Base-by-base conservation (phyloP, 768 basidiomycete species). In the Pisolithus sp. region DNA sequence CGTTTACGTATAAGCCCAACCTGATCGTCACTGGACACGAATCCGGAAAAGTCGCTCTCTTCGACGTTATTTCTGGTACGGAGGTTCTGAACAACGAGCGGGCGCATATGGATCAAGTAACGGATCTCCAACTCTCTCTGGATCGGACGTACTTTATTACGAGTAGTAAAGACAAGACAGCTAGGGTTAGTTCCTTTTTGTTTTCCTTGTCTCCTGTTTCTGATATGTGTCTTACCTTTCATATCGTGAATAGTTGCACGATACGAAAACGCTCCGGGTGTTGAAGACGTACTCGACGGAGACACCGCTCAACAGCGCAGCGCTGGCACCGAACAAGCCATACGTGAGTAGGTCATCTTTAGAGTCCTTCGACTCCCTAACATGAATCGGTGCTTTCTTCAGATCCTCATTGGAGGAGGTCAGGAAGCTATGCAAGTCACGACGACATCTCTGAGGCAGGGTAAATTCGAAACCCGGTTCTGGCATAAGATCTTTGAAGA, bases 401-500 rank as follows among this genome's bases (percentile, higher is more conserved):
- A 93, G 89, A 78, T 94, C 40, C 79, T 98, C 30, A 76, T 96
- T 21, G 96, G 96, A 41, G 95, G 96, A 68, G 96, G 96, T 40
- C 96, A 98, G 70, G 95, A 96, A 66, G 96, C 96, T 4, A 95
- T 93, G 92, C 84, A 75, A 62, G 96, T 98, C 47, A 97, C 96
- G 13, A 98, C 93, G 7, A 98, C 95, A 1, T 93, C 92, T 2
- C 62, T 83, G 21, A 83, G 96, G 48, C 91, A 96, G 67, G 96
- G 95, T 20, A 96, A 97, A 70, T 99, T 99, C 68, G 96, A 98
- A 72, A 91, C 93, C 10, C 79, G 93, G 37, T 97, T 99, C 74
- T 98, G 93, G 93, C 95, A 99, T 76, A 92, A 87, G 59, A 77
- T 95, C 36, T 89, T 95, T 60, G 93, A 95, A 70, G 93, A 96